These are phyloP conservation scores for Suillus fuscotomentosus DNA, from an alignment of 768 basidiomycete genomes.

Conservation along the genomic window DNA sequence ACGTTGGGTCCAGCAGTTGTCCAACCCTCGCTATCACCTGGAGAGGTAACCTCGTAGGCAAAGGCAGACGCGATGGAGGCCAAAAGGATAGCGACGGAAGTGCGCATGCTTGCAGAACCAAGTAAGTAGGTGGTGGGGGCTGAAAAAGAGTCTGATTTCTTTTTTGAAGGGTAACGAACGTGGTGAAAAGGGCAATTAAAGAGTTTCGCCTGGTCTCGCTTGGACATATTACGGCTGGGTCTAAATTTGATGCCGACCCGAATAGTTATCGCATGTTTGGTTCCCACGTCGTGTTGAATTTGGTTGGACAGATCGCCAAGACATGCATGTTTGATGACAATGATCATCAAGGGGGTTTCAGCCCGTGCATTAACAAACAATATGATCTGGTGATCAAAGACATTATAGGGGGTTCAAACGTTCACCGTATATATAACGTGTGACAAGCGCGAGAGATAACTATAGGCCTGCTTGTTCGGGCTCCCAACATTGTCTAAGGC, in stretches of 20 bases:
- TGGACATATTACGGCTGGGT: slow-evolving; percentile 1
- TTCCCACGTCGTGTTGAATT: slow-evolving; percentile 20
- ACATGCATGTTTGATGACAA: neutral
- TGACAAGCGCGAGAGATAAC: neutral
- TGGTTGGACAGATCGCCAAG: neutral
- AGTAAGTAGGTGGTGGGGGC: slow-evolving; percentile 15
- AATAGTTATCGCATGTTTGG: neutral
- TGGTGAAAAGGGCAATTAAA: slow-evolving; percentile 11
- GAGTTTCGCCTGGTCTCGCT: neutral
- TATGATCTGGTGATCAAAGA: neutral
- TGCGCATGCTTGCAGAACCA: slow-evolving; percentile 39
- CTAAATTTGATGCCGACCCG: slow-evolving; percentile 7
- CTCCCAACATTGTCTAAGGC: neutral
- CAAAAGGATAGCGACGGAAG: slow-evolving; percentile 42
- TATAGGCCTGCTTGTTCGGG: neutral
- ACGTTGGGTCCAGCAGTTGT: slow-evolving; percentile 49
- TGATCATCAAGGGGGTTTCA: neutral
- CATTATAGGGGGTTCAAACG: neutral
- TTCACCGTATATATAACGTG: neutral
- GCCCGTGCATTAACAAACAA: neutral
- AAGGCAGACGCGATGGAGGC: slow-evolving; percentile 51
- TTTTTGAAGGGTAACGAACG: slow-evolving; percentile 22
- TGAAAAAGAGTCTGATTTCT: slow-evolving; percentile 13
- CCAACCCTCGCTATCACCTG: slow-evolving; percentile 53
- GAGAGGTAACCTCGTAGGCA: slow-evolving; percentile 63